Evolutionary conservation across 768 basidiomycete genomes (phyloP).

Genomic region (Termitomyces bulborhizus): DNA sequence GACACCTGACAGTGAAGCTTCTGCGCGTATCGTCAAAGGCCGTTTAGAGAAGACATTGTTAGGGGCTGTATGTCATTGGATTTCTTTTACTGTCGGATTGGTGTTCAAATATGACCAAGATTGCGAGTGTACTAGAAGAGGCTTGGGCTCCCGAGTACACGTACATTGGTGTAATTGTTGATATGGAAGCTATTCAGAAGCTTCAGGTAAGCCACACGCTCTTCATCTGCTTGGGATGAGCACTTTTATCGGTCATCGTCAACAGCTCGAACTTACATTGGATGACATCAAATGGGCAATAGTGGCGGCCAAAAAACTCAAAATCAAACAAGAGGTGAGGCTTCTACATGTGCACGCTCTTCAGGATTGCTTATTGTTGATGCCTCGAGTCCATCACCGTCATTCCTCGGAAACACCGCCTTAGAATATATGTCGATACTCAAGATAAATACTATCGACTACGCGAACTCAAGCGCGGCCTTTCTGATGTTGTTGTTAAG

Average conservation of each 20-base stretch:
- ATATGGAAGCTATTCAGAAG: conserved; percentile 80
- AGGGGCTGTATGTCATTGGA: conserved; percentile 64
- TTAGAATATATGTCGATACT: conserved; percentile 76
- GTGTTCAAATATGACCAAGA: conserved; percentile 34
- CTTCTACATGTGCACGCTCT: conserved; percentile 1
- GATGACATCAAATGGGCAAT: conserved; percentile 94
- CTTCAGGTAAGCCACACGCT: conserved; percentile 55
- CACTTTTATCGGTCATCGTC: background rate
- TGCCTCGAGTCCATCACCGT: conserved; percentile 62
- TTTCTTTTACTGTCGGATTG: background rate
- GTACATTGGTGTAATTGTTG: conserved; percentile 90
- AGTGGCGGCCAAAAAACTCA: conserved; percentile 79
- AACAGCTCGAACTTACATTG: conserved; percentile 83
- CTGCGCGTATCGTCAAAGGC: conserved; percentile 96
- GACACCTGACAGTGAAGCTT: conserved; percentile 78
- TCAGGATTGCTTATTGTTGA: background rate
- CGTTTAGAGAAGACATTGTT: conserved; percentile 92
- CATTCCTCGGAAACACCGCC: conserved; percentile 64
- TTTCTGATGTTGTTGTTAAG: conserved; percentile 89
- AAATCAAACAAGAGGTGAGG: conserved; percentile 79
- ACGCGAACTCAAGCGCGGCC: conserved; percentile 77
- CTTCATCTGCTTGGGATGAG: background rate
- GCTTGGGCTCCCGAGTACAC: conserved; percentile 93
- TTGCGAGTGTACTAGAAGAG: conserved; percentile 91
- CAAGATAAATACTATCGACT: conserved; percentile 78